A percentile compares a stretch with the other conserved stretches of the same genome.
Evolutionary conservation across 2,329 filamentous ascomycete species (phyloP).

Genomic region (Dactylonectria estremocensis): DNA sequence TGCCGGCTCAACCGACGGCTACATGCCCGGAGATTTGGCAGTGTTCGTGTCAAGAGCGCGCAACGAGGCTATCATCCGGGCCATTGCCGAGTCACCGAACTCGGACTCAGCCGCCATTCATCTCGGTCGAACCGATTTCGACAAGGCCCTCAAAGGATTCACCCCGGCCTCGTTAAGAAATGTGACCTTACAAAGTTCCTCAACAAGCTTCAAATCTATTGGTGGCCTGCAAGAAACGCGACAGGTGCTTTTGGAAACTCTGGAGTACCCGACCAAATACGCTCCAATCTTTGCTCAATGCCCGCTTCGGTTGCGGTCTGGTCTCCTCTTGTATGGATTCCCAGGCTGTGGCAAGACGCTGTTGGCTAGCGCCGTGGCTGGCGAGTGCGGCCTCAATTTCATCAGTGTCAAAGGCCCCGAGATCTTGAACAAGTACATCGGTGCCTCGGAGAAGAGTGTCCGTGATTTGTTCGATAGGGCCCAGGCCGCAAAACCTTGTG

Average conservation of each 20-base stretch:
- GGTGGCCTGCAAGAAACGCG: slow-evolving; percentile 90
- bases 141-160: slow-evolving; percentile 88
- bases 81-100: slow-evolving; percentile 72
- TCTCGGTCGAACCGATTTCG: slow-evolving; percentile 83
- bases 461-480: slow-evolving; percentile 96
- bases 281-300: slow-evolving; percentile 98
- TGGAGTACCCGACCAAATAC: slow-evolving; percentile 98
- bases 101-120: slow-evolving; percentile 67
- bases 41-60: slow-evolving; percentile 89
- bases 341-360: slow-evolving; percentile 98
- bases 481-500: slow-evolving; percentile 90
- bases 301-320: slow-evolving; percentile 92
- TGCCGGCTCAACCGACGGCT: slow-evolving; percentile 94
- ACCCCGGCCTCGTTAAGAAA: slow-evolving; percentile 95
- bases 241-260: slow-evolving; percentile 91
- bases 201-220: slow-evolving; percentile 92
- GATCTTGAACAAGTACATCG: slow-evolving; percentile 99
- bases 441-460: slow-evolving; percentile 95
- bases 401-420: slow-evolving; percentile 98
- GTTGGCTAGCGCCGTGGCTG: slow-evolving; percentile 95
- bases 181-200: slow-evolving; percentile 92
- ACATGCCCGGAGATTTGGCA: slow-evolving; percentile 95
- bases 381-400: slow-evolving; percentile 97
- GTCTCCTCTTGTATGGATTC: slow-evolving; percentile 92
- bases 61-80: slow-evolving; percentile 92